These are phyloP conservation scores for Pontederia paniculata DNA, from an alignment of 176 grass and related monocot species.

Conservation along the genomic window DNA sequence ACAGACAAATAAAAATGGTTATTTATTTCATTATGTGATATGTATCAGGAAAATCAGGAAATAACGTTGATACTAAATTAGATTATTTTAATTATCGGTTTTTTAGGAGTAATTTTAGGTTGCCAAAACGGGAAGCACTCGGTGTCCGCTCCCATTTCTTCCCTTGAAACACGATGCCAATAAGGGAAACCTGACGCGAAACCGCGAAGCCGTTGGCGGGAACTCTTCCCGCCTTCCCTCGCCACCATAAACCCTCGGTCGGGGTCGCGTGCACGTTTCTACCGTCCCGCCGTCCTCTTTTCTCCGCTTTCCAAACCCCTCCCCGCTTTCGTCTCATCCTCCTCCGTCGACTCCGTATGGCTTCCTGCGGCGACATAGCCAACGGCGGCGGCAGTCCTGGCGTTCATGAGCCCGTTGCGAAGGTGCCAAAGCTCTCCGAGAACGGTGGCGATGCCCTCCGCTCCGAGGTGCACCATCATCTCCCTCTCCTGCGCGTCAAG, in stretches of 20 bases:
- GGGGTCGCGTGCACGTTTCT: background rate
- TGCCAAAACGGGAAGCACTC: too few relatives aligned
- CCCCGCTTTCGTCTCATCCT: background rate
- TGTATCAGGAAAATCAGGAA: too few relatives aligned
- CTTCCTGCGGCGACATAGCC: conserved; percentile 14
- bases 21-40: too few relatives aligned
- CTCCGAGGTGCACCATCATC: too few relatives aligned
- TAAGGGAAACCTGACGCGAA: too few relatives aligned
- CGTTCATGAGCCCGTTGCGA: conserved; percentile 38
- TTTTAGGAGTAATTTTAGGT: too few relatives aligned
- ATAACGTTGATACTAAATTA: too few relatives aligned
- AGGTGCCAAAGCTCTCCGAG: conserved; percentile 32
- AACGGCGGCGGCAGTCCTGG: conserved; percentile 8
- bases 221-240: background rate
- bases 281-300: background rate
- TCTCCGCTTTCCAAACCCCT: background rate
- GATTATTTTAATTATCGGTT: too few relatives aligned
- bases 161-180: too few relatives aligned
- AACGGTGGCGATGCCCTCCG: background rate
- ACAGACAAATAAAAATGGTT: too few relatives aligned
- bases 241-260: background rate
- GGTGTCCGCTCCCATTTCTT: too few relatives aligned
- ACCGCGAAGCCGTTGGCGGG: conserved; percentile 5
- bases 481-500: conserved; percentile 57
- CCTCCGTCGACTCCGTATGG: background rate